Base-by-base conservation (phyloP, 2,329 filamentous ascomycete species). In the Lasiodiplodia citricola region DNA sequence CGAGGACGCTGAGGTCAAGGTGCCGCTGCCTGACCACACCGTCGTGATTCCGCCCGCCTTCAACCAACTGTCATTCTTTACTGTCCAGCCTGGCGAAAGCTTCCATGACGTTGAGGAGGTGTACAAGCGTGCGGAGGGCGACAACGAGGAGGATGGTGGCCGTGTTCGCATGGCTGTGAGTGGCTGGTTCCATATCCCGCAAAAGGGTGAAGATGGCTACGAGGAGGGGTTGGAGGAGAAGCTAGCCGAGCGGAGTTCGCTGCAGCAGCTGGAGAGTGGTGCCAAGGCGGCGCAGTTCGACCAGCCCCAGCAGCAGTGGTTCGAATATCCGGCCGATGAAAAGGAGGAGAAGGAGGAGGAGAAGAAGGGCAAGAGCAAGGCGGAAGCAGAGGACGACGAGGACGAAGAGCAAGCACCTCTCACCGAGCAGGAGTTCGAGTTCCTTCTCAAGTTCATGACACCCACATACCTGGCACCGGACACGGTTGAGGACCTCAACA, bases 101-200 rank as follows among this genome's bases (percentile, higher is more conserved):
- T 99, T 98, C 81, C 96, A 99, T 81, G 96, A 99, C 79, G 96
- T 99, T 67, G 95, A 98, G 82, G 96, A 99, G 82, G 96, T 99
- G 4, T 98, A 97, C 81, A 89, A 92, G 78, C 75, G 84, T 82
- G 71, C 85, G 78, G 70, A 84, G 83, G 77, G 86, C 83, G 74
- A 87, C 88, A 80, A 87, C 89, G 67, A 86, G 86, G 79, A 86
- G 76, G 87, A 94, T 69, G 91, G 91, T 21, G 91, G 91, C 0
- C 88, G 93, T 58, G 89, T 97, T 60, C 90, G 96, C 73, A 98
- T 99, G 95, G 96, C 96, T 63, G 97, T 99, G 77, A 97, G 93
- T 77, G 96, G 96, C 65, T 99, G 96, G 96, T 99, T 96, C 80
- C 96, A 99, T 80, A 98, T 99, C 71, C 96, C 96, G 0, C 96